Conservation (phyloP, 2,329 filamentous ascomycete species). For the Neofusicoccum kwambonambiense region DNA sequence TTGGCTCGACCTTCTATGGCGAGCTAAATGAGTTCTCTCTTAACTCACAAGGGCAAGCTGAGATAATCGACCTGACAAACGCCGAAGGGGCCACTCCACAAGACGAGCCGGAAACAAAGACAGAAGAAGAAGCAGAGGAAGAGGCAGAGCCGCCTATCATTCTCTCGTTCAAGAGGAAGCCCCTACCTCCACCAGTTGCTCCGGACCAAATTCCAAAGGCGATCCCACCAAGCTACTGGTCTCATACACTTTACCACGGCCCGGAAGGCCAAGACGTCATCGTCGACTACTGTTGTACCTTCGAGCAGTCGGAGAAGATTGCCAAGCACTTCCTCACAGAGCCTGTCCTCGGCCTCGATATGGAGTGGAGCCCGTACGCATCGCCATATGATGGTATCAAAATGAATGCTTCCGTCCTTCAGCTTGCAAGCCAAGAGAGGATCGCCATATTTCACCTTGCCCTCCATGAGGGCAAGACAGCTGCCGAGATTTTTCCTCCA, state of each 20-base stretch:
- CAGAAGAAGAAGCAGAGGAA: neutral
- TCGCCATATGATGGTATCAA: slow-evolving; percentile 48
- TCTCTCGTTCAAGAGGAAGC: neutral
- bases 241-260: slow-evolving; percentile 64
- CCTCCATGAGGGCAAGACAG: slow-evolving; percentile 43
- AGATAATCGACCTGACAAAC: neutral
- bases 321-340: slow-evolving; percentile 66
- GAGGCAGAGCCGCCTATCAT: slow-evolving; percentile 1
- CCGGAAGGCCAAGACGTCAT: slow-evolving; percentile 54
- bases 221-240: slow-evolving; percentile 55
- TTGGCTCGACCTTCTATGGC: slow-evolving; percentile 1
- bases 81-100: neutral
- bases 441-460: slow-evolving; percentile 83
- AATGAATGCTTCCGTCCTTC: slow-evolving; percentile 75
- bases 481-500: slow-evolving; percentile 64
- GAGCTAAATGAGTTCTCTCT: neutral
- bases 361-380: slow-evolving; percentile 71
- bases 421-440: slow-evolving; percentile 73
- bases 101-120: neutral
- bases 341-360: slow-evolving; percentile 77
- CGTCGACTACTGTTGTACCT: slow-evolving; percentile 75
- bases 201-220: neutral
- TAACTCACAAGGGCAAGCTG: neutral
- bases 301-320: slow-evolving; percentile 65
- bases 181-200: neutral